Evolutionary conservation across 2,329 filamentous ascomycete genomes (phyloP), one percentile per base, ranked within the genome.

Genomic region (Scedosporium dehoogii): DNA sequence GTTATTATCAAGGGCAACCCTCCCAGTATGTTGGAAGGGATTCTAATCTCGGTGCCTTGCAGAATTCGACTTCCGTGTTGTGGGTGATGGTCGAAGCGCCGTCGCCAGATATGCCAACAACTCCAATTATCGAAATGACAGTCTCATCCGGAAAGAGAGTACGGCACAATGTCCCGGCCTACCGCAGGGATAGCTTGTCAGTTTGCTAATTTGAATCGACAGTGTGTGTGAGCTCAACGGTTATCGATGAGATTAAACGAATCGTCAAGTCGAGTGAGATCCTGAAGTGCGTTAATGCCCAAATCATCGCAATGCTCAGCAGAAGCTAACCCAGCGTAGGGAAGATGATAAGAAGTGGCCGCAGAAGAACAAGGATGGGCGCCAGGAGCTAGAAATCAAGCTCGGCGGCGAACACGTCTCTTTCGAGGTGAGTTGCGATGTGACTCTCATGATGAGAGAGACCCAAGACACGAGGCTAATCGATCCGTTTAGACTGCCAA

Each of bases 321-420:
- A 27, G 7, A 16, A 18, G 18, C 60, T 62, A 58, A 62, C 60
- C 9, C 21, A n/a, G 18, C 38, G 33, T 68, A 96, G 91, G 79
- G 94, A 99, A 86, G 94, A 99, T 72, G 94, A 99, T 74, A 90
- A 87, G 27, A 97, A 97, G 74, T 99, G 94, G 94, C 94, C 94
- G 0, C 91, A 96, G 75, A 99, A 97, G 84, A 99, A 99, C 79
- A 97, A 97, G 78, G 94, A 99, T 70, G 94, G 94, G 42, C 86
- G 93, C 66, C 94, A 99, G 74, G 94, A 99, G 77, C 81, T 99
- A 58, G 94, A 99, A 75, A 97, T 99, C 64, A 85, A 92, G 58
- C 74, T 99, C 62, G 94, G 93, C 51, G 94, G 89, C 70, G 94
- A 99, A 66, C 93, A 97, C 74, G 97, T 99, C 68, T 96, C 92